Conservation (phyloP, 768 basidiomycete genomes). For the Termitomyces eurrhizus region DNA sequence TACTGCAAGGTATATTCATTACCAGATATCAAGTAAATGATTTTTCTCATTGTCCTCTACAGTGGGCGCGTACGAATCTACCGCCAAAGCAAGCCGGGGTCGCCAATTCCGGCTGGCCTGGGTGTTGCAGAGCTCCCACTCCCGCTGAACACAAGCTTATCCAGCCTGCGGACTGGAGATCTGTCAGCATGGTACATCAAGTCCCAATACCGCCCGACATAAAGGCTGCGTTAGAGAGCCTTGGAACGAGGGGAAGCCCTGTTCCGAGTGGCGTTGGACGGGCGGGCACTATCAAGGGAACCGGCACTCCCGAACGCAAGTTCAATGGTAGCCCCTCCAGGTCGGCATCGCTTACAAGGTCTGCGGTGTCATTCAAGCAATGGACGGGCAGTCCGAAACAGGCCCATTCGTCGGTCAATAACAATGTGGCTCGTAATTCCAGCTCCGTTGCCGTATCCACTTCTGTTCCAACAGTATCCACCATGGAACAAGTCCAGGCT, state of each 20-base stretch:
- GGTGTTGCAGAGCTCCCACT: slow-evolving; percentile 79
- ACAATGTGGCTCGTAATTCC: slow-evolving; percentile 35
- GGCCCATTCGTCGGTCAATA: slow-evolving; percentile 31
- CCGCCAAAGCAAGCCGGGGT: slow-evolving; percentile 51
- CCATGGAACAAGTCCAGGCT: slow-evolving; percentile 39
- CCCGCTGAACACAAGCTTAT: slow-evolving; percentile 58
- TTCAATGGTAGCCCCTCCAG: slow-evolving; percentile 40
- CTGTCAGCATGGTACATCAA: slow-evolving; percentile 72
- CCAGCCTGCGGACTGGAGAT: slow-evolving; percentile 73
- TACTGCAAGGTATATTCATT: slow-evolving; percentile 73
- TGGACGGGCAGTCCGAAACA: slow-evolving; percentile 56
- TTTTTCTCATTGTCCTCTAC: slow-evolving; percentile 21
- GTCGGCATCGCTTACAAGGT: slow-evolving; percentile 25
- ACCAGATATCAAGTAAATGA: slow-evolving; percentile 11
- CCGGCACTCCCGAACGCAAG: slow-evolving; percentile 39
- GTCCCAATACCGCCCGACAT: slow-evolving; percentile 71
- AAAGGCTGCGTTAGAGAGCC: slow-evolving; percentile 60
- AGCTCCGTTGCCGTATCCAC: slow-evolving; percentile 37
- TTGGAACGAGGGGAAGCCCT: slow-evolving; percentile 36
- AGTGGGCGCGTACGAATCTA: slow-evolving; percentile 72
- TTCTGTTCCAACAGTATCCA: slow-evolving; percentile 43
- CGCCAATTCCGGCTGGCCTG: slow-evolving; percentile 81
- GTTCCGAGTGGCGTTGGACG: slow-evolving; percentile 27
- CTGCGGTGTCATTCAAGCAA: slow-evolving; percentile 35
- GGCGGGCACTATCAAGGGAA: slow-evolving; percentile 23